Evolutionary conservation across 164 flowering plant genomes (phyloP), one percentile per base, ranked within the genome.

Genomic region (Vitis labrusca): DNA sequence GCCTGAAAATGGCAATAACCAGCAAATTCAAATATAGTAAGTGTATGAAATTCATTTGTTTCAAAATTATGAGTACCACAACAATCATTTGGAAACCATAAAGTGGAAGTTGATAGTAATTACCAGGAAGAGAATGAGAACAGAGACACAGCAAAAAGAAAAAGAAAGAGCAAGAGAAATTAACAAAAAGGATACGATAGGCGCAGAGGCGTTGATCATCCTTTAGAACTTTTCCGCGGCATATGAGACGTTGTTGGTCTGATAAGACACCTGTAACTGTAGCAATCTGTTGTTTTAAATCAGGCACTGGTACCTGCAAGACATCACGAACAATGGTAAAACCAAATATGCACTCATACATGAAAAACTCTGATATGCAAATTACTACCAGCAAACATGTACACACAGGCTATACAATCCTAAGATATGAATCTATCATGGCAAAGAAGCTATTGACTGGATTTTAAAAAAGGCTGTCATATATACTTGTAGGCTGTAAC

Each of bases 171-270:
- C 29, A n/a, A 51, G 27, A 19, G 44, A 9, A 1, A 29, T 50
- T 56, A 27, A 64, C 0, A n/a, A 60, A 63, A 72, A 77, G 91
- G 94, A 88, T 93, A 93, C 99, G 97, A 64, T 95, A 95, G 69
- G 99, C 97, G 66, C 98, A 93, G 3, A 95, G 93, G 15, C 91
- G 98, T 66, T 91, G 97, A 76, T 95, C 97, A 85, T 95, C 99
- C 79, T 88, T 95, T 64, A 95, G 77, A 66, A 95, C 99, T 77
- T 85, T 93, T 60, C 99, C 98, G 37, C 95, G 96, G 65, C 98
- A 95, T 75, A 95, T 95, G 50, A 93, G 85, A 19, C 99, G 91
- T 58, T 95, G 99, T 70, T 89, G 96, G 59, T 90, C 94, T 27
- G 98, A 86, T 64, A 89, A 61, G 61, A 93, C 91, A 50, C 99